Conservation (phyloP, 2,329 filamentous ascomycete genomes). For the Dichotomopilus funicola region DNA sequence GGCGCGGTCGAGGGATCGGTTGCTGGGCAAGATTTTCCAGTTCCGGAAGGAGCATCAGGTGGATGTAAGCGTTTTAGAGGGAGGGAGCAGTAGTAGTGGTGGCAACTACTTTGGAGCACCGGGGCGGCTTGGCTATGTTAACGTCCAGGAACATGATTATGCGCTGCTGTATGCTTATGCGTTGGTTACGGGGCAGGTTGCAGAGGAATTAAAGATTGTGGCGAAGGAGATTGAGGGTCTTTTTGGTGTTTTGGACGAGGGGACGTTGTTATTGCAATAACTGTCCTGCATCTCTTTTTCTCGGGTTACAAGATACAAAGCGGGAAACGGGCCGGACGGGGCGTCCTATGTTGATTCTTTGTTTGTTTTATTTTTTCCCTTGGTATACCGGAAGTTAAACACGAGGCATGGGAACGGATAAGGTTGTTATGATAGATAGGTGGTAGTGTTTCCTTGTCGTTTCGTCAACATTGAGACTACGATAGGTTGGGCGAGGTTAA, state of each 20-base stretch:
- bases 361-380: too few species aligned
- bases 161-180: slow-evolving; percentile 89
- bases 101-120: background rate
- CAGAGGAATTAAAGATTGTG: slow-evolving; percentile 56
- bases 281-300: background rate
- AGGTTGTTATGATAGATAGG: too few species aligned
- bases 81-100: slow-evolving; percentile 4
- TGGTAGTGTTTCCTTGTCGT: too few species aligned
- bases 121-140: slow-evolving; percentile 26
- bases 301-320: background rate
- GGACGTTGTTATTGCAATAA: slow-evolving; percentile 51
- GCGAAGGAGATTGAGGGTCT: slow-evolving; percentile 55
- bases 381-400: too few species aligned
- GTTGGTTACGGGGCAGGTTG: slow-evolving; percentile 60
- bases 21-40: slow-evolving; percentile 81
- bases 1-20: slow-evolving; percentile 68
- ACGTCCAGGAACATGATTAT: slow-evolving; percentile 71
- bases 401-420: too few species aligned
- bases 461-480: too few species aligned
- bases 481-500: too few species aligned
- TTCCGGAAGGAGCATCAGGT: slow-evolving; percentile 64
- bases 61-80: slow-evolving; percentile 2
- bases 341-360: too few species aligned
- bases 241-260: slow-evolving; percentile 57
- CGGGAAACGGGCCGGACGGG: too few species aligned